Evolutionary conservation across 495 filamentous ascomycete genomes (phyloP).

Genomic region (Aspergillus kassunensis): DNA sequence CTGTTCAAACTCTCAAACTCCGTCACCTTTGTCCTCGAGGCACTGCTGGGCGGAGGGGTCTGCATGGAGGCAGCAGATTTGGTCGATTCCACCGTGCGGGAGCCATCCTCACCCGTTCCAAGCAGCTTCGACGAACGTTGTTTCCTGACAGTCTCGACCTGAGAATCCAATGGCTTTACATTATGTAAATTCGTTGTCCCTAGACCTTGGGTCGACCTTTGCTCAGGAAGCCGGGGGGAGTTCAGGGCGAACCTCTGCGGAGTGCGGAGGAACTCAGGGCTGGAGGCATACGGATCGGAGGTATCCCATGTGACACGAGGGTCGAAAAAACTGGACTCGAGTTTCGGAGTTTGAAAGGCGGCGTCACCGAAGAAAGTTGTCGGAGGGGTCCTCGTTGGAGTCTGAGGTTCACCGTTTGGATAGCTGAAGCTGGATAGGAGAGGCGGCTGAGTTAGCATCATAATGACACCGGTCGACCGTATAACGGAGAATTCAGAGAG

Average conservation of each 20-base stretch:
- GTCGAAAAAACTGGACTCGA: slow-evolving; percentile 51
- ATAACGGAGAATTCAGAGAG: background rate
- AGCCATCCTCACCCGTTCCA: slow-evolving; percentile 32
- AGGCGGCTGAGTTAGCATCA: slow-evolving; percentile 37
- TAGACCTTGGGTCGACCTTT: slow-evolving; percentile 28
- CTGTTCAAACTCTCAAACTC: slow-evolving; percentile 27
- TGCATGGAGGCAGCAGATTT: slow-evolving; percentile 58
- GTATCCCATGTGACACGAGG: slow-evolving; percentile 51
- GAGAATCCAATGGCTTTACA: slow-evolving; percentile 26
- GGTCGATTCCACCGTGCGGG: slow-evolving; percentile 36
- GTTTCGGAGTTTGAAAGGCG: slow-evolving; percentile 65
- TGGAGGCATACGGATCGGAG: slow-evolving; percentile 51
- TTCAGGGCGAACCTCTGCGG: slow-evolving; percentile 41
- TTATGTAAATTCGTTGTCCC: slow-evolving; percentile 55
- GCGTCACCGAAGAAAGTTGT: slow-evolving; percentile 58
- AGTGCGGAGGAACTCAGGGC: slow-evolving; percentile 49
- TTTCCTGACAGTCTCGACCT: slow-evolving; percentile 43
- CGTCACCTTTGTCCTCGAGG: slow-evolving; percentile 44
- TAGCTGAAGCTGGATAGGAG: slow-evolving; percentile 64
- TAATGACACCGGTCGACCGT: slow-evolving; percentile 9
- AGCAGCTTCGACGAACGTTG: slow-evolving; percentile 38
- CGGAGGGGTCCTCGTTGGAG: slow-evolving; percentile 70
- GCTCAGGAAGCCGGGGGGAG: slow-evolving; percentile 22
- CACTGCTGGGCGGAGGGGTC: slow-evolving; percentile 63
- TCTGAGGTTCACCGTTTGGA: slow-evolving; percentile 72